Evolutionary conservation across 768 basidiomycete genomes (phyloP).

Genomic region (Collybia sp.): DNA sequence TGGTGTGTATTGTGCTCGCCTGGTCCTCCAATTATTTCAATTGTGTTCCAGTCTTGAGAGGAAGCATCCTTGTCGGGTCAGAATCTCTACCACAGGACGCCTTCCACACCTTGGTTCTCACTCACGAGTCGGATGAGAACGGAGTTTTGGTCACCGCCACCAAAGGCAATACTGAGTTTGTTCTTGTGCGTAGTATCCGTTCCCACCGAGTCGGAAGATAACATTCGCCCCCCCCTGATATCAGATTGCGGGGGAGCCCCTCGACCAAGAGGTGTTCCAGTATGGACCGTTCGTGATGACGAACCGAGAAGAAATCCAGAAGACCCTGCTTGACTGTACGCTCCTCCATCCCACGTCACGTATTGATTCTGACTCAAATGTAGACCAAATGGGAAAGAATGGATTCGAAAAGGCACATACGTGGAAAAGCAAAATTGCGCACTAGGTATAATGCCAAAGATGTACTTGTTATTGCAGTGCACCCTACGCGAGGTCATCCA

Average conservation of each 20-base stretch:
- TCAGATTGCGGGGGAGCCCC: slow-evolving; percentile 80
- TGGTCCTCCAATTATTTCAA: neutral
- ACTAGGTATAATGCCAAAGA: slow-evolving; percentile 11
- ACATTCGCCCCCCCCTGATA: neutral
- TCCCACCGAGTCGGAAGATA: neutral
- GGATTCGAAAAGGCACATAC: slow-evolving; percentile 88
- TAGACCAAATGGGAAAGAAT: slow-evolving; percentile 71
- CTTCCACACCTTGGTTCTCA: slow-evolving; percentile 84
- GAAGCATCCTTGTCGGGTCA: slow-evolving; percentile 55
- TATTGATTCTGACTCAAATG: slow-evolving; percentile 5
- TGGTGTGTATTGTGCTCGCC: slow-evolving; percentile 37
- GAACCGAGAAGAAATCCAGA: slow-evolving; percentile 69
- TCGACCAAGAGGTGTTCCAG: slow-evolving; percentile 85
- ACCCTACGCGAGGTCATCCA: no score
- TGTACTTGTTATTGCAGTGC: no score
- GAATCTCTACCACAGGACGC: slow-evolving; percentile 40
- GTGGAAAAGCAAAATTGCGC: slow-evolving; percentile 84
- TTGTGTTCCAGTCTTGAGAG: slow-evolving; percentile 53
- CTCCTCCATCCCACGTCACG: slow-evolving; percentile 1
- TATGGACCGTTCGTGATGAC: slow-evolving; percentile 90
- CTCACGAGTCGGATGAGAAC: slow-evolving; percentile 48
- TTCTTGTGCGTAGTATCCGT: slow-evolving; percentile 47
- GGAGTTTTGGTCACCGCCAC: slow-evolving; percentile 64
- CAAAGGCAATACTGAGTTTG: slow-evolving; percentile 64
- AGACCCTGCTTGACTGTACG: slow-evolving; percentile 80